Conservation (phyloP, 202 grass and related monocot species). For the Dendrocalamus latiflorus region DNA sequence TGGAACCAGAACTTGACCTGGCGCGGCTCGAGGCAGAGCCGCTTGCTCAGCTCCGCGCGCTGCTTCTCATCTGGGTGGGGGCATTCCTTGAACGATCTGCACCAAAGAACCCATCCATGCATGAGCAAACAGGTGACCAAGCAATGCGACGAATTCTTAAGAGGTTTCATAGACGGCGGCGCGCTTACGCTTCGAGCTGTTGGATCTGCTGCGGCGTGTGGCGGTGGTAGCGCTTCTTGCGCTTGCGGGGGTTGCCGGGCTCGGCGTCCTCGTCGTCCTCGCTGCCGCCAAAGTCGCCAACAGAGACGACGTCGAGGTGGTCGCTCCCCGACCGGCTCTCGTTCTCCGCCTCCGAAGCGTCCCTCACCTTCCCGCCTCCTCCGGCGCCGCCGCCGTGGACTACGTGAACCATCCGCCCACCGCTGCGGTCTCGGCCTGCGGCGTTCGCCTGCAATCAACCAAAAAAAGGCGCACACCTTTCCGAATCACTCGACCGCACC, state of each 20-base stretch:
- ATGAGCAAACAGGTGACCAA: not conserved
- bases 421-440: slow-evolving; percentile 7
- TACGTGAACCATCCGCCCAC: not conserved
- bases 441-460: slow-evolving; percentile 38
- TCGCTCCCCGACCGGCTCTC: slow-evolving; percentile 58
- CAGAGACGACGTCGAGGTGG: slow-evolving; percentile 33
- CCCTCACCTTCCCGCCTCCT: not conserved
- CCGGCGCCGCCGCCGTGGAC: not conserved
- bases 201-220: slow-evolving; percentile 89
- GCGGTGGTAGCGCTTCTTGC: slow-evolving; percentile 60
- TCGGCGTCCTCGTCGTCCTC: slow-evolving; percentile 31
- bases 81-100: slow-evolving; percentile 70
- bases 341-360: slow-evolving; percentile 40
- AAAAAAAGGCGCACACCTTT: not conserved
- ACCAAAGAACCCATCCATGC: not conserved
- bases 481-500: not conserved
- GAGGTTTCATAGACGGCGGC: no score
- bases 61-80: slow-evolving; percentile 78
- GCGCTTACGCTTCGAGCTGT: slow-evolving; percentile 67
- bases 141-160: not conserved
- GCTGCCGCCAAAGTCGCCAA: slow-evolving; percentile 10
- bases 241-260: slow-evolving; percentile 41
- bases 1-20: slow-evolving; percentile 99
- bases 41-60: slow-evolving; percentile 51
- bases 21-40: slow-evolving; percentile 49